These are phyloP conservation scores for Salix viminalis DNA, from an alignment of 345 rosid genomes.

Conservation along the genomic window DNA sequence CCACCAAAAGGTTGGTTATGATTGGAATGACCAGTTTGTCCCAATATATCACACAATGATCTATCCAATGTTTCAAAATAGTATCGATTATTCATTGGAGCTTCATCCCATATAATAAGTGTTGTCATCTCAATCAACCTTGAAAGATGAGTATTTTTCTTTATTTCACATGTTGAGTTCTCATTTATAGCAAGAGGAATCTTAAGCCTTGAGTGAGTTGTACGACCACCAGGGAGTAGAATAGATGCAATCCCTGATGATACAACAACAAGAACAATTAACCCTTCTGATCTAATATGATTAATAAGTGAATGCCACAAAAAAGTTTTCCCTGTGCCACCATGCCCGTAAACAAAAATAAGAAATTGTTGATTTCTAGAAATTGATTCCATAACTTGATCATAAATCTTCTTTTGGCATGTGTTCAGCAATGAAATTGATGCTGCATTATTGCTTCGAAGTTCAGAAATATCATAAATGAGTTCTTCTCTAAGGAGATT, in stretches of 20 bases:
- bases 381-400: neutral
- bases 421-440: neutral
- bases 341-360: neutral
- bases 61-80: neutral
- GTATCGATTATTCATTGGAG: neutral
- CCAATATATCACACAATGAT: neutral
- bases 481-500: neutral
- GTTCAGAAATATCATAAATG: neutral
- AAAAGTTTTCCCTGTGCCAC: neutral
- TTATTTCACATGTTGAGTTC: neutral
- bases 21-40: neutral
- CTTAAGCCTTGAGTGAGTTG: neutral
- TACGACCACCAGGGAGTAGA: neutral
- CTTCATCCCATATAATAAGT: neutral
- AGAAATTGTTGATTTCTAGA: no score
- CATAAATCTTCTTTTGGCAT: neutral
- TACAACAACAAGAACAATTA: neutral
- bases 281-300: neutral
- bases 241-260: neutral
- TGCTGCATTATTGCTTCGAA: neutral
- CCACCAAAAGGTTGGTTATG: neutral
- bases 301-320: neutral
- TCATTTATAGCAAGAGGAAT: neutral
- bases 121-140: neutral
- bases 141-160: neutral